Evolutionary conservation across 305 asterid species (phyloP).

Genomic region (Solanum hybrid): DNA sequence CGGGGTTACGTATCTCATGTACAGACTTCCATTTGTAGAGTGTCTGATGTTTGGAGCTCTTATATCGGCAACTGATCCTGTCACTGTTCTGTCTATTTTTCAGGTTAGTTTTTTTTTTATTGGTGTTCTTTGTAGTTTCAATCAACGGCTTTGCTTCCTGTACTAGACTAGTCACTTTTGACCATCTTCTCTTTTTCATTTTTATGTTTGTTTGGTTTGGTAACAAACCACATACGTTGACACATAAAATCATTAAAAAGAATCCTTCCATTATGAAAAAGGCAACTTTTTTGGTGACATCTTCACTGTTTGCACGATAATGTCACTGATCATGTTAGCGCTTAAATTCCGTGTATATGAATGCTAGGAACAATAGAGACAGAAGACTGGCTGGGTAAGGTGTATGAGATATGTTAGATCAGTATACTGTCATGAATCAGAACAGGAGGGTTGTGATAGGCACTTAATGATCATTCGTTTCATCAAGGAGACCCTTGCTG

Average conservation of each 20-base stretch:
- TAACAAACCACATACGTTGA: background rate
- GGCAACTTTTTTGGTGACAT: background rate
- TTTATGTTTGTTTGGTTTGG: background rate
- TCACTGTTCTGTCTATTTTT: slow-evolving; percentile 92
- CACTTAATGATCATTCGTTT: background rate
- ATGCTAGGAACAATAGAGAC: background rate
- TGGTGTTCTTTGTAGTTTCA: background rate
- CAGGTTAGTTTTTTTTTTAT: slow-evolving; percentile 39
- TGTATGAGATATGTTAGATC: background rate
- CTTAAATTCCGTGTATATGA: background rate
- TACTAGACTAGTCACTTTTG: background rate
- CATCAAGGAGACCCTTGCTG: background rate
- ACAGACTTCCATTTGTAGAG: slow-evolving; percentile 86
- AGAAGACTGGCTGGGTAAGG: background rate
- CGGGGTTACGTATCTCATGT: slow-evolving; percentile 70
- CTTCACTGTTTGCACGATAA: background rate
- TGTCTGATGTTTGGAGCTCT: slow-evolving; percentile 99
- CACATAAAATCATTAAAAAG: background rate
- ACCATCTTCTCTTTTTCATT: background rate
- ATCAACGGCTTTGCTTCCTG: background rate
- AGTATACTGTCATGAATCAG: background rate
- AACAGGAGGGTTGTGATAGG: background rate
- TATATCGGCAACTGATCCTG: slow-evolving; percentile 97
- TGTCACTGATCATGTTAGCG: background rate
- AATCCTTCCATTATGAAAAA: background rate